Evolutionary conservation across 768 basidiomycete species (phyloP).

Genomic region (Lepiota venenata): DNA sequence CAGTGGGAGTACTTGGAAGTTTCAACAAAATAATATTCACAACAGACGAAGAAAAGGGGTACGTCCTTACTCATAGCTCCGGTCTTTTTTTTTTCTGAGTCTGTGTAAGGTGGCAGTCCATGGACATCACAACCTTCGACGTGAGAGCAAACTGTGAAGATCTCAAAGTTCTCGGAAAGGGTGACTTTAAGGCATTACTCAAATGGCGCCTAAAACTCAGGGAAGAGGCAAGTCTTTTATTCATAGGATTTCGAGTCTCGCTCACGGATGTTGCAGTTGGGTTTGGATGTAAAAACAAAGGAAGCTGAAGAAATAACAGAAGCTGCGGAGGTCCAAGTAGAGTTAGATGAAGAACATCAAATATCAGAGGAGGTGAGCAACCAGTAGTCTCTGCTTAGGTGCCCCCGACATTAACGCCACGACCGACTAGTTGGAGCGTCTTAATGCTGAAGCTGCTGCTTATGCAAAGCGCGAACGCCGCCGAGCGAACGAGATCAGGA

Average conservation of each 20-base stretch:
- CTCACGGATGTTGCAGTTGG: slow-evolving; percentile 46
- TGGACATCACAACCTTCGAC: slow-evolving; percentile 73
- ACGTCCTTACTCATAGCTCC: slow-evolving; percentile 17
- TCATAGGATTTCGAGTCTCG: too few relatives aligned
- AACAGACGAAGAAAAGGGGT: slow-evolving; percentile 85
- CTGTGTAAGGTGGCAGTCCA: slow-evolving; percentile 61
- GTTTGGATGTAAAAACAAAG: slow-evolving; percentile 78
- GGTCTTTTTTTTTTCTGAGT: not conserved
- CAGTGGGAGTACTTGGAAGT: slow-evolving; percentile 74
- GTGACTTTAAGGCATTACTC: slow-evolving; percentile 90
- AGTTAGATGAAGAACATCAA: slow-evolving; percentile 83
- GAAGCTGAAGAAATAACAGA: slow-evolving; percentile 76
- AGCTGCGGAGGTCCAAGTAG: slow-evolving; percentile 57
- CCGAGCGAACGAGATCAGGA: slow-evolving; percentile 84
- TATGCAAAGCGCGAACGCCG: slow-evolving; percentile 79
- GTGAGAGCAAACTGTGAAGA: slow-evolving; percentile 84
- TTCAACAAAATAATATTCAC: slow-evolving; percentile 76
- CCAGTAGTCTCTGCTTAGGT: not conserved
- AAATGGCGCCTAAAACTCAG: slow-evolving; percentile 89
- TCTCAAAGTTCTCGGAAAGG: slow-evolving; percentile 95
- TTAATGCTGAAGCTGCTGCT: slow-evolving; percentile 73
- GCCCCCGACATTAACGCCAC: slow-evolving; percentile 5
- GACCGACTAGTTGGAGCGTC: slow-evolving; percentile 67
- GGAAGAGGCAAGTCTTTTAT: slow-evolving; percentile 75
- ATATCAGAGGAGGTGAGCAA: slow-evolving; percentile 79